These are phyloP conservation scores for Albatrellus sp. DNA, from an alignment of 1,284 basidiomycete species.

Conservation along the genomic window DNA sequence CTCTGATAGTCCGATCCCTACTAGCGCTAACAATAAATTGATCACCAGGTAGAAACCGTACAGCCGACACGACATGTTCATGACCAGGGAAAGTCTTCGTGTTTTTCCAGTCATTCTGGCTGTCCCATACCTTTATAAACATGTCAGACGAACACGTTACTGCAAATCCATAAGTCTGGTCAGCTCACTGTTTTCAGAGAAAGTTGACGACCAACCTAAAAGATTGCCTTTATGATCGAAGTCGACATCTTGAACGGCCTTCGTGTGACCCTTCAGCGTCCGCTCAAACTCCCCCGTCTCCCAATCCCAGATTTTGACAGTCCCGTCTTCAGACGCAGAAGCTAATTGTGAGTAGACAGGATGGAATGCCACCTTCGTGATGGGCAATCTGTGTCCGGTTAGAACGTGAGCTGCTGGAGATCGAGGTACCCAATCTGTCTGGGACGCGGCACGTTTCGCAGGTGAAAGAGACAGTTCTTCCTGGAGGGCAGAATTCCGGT, in stretches of 20 bases:
- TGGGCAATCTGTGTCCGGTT: constrained; percentile 48
- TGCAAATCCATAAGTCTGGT: too few relatives aligned
- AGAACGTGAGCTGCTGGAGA: constrained; percentile 47
- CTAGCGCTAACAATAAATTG: constrained; percentile 59
- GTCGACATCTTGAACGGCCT: constrained; percentile 60
- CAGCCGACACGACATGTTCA: constrained; percentile 64
- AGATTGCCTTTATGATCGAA: constrained; percentile 59
- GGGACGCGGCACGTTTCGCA: constrained; percentile 21
- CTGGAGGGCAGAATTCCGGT: constrained; percentile 48
- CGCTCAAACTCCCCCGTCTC: constrained; percentile 71
- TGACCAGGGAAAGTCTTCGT: constrained; percentile 64
- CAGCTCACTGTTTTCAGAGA: too few relatives aligned
- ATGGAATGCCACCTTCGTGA: constrained; percentile 63
- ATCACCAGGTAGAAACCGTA: constrained; percentile 63
- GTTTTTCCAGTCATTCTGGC: constrained; percentile 63
- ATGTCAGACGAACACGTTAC: neutral
- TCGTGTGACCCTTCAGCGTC: constrained; percentile 71
- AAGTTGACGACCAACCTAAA: constrained; percentile 35
- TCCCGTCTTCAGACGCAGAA: constrained; percentile 60
- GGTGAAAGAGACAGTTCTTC: constrained; percentile 46
- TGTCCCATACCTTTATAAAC: constrained; percentile 50
- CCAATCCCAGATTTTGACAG: constrained; percentile 77
- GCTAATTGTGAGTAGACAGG: constrained; percentile 58
- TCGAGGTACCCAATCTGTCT: constrained; percentile 60
- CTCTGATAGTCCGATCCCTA: constrained; percentile 57